Conservation (phyloP, 768 basidiomycete species). For the Melanogaster broomeanus region DNA sequence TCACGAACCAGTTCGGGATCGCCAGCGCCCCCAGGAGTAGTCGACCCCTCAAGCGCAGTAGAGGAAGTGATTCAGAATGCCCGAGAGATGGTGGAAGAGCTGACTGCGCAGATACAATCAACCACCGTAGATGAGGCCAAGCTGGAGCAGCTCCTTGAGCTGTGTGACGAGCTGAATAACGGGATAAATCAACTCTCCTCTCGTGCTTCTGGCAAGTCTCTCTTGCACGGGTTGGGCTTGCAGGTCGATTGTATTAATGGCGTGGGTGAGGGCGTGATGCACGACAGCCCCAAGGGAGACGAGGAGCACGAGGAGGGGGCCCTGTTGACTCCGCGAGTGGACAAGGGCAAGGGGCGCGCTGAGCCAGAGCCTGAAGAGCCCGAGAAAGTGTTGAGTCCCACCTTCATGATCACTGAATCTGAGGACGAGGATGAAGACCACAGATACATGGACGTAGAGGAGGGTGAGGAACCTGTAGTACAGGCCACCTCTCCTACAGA, state of each 20-base stretch:
- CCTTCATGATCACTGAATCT: slow-evolving; percentile 53
- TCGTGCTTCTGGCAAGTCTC: slow-evolving; percentile 40
- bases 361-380: slow-evolving; percentile 66
- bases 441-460: slow-evolving; percentile 35
- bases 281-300: slow-evolving; percentile 2
- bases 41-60: slow-evolving; percentile 8
- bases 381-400: slow-evolving; percentile 74
- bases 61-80: slow-evolving; percentile 50
- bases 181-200: slow-evolving; percentile 51
- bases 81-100: slow-evolving; percentile 50
- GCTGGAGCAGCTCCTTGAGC: slow-evolving; percentile 64
- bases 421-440: slow-evolving; percentile 51
- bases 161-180: slow-evolving; percentile 72
- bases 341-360: slow-evolving; percentile 80
- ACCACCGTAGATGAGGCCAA: slow-evolving; percentile 54
- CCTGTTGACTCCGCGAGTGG: slow-evolving; percentile 61
- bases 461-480: slow-evolving; percentile 29
- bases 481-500: slow-evolving; percentile 40
- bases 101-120: slow-evolving; percentile 54
- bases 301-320: slow-evolving; percentile 28
- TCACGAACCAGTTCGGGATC: background rate
- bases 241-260: slow-evolving; percentile 32
- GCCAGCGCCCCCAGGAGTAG: background rate
- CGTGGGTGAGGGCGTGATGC: slow-evolving; percentile 32
- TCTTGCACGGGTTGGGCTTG: slow-evolving; percentile 48